Evolutionary conservation across 176 grass and related monocot species (phyloP), one percentile per base, ranked within the genome.

Genomic region (Musa schizocarpa): DNA sequence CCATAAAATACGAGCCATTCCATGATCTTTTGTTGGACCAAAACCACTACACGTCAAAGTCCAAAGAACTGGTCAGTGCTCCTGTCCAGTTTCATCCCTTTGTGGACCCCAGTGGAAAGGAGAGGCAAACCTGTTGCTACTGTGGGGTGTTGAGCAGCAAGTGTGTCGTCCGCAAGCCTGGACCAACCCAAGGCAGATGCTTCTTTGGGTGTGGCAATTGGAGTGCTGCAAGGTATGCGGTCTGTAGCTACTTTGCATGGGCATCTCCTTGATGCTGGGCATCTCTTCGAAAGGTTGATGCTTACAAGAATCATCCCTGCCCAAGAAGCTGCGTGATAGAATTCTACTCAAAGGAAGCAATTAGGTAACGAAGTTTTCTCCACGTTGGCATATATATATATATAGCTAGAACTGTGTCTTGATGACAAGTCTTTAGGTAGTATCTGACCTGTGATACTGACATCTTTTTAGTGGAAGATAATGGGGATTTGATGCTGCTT

Each of bases 191-290:
- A 63, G 94, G 94, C 10, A 74, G 86, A 8, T 82, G 82, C 63
- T 97, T 97, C 88, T 97, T 88, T 53, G 94, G 90, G 48, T 97
- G 94, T 9, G 94, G 90, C n/a, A 92, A 91, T 65, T 97, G 90
- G 90, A 97, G 88, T 0, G 79, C 84, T 72, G 82, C 89, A 59
- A 90, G 90, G 74, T 54, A 84, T n/a, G 88, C 86, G 1, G 76
- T 88, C 22, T 97, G 90, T 79, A 79, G 85, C 13, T 93, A 90
- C 77, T 97, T 90, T 52, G 65, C 82, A 22, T 97, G 93, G 90
- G 88, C 87, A 1, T 85, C 76, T 19, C 67, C 57, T 0, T 92
- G 71, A 77, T 69, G 34, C 17, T 66, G 50, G 56, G 17, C 34
- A 69, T 72, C 72, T 52, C 29, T 50, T 68, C 49, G 61, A 75